Evolutionary conservation across 305 asterid species (phyloP), one percentile per base, ranked within the genome.

Genomic region (Salvia sclarea): DNA sequence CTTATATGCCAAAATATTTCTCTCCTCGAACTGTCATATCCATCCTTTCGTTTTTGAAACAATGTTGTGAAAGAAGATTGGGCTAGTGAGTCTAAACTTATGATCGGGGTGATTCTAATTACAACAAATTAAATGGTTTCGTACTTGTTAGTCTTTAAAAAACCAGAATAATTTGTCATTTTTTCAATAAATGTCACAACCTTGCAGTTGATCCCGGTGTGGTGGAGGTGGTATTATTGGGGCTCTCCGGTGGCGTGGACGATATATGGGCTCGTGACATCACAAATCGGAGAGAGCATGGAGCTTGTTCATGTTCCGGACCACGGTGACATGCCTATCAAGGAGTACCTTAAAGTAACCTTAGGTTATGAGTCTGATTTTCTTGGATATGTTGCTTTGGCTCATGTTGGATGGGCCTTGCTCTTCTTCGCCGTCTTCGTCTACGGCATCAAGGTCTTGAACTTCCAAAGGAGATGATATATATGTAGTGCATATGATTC

Each of bases 381-480:
- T 75, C 88, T 88, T 8, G 75, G 79, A 61, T 69, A 77, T 24
- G 85, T 88, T 61, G 89, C 76, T 13, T 64, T 81, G 67, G 89
- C 85, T 5, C 92, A 84, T 77, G 79, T 86, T 35, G 93, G 91
- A 44, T 86, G 91, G 91, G 93, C 78, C 8, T 64, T 88, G 21
- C 82, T 86, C 3, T 88, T 86, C 81, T 81, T 70, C 81, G 69
- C 69, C 17, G 84, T 86, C 61, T 88, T 86, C 45, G 91, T 86
- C 5, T 88, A 78, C 65, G 89, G 88, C 13, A 88, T 88, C 73
- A 88, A 81, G 83, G 82, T 76, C 74, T 79, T 88, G 24, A 88
- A 88, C 76, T 86, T 79, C 79, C 96, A 88, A 61, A 80, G 78
- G 73, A 84, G 92, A 71, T 88, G 57, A 71, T 14, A 28, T 22